Base-by-base conservation (phyloP, 208 protist genomes). In the Wallacemonas sp. region DNA sequence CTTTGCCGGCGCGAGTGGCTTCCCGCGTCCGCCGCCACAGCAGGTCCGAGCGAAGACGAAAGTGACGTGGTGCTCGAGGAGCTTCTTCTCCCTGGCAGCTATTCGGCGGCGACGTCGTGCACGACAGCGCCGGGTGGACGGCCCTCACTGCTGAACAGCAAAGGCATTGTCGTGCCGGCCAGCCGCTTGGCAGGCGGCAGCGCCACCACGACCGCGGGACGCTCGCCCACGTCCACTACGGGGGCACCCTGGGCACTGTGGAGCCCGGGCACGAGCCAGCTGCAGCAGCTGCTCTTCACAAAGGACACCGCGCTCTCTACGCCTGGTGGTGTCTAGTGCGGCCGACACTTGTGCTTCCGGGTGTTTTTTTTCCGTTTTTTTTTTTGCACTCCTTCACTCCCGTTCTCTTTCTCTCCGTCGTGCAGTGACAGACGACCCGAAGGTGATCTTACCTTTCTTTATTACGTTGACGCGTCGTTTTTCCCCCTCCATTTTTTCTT, bases 31-130 rank as follows among this genome's bases (percentile, higher is more conserved):
- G 25, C 31, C 4, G 14, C 52, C 31, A 2, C n/a, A 20, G 22
- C 31, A 5, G 11, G 12, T 8, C 12, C 52, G 25, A 8, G 4
- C 12, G 52, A 23, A 11, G 52, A 36, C 12, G 52, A 59, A 39
- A 26, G 10, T 8, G 52, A 59, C 4, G 14, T 3, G 29, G 52
- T 23, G 3, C 59, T 69, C n/a, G 74, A 75, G 69, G 68, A 75
- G 61, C 33, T 45, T 38, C 64, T 79, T 41, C 31, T 79, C 25
- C 74, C 74, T 1, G 74, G 74, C 48, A 79, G 67, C 57, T 61
- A 54, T 14, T 45, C 69, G 1, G 39, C 33, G 16, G 73, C 29
- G 3, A 67, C 38, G 16, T 48, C 57, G 20, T 57, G 18, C 36
- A 22, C 44, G 20, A 49, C 12, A 22, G 5, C 10, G 18, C 44